phyloP scores from a whole-genome alignment of 225 moss, liverwort and hornwort species.

The Bryum argenteum region DNA sequence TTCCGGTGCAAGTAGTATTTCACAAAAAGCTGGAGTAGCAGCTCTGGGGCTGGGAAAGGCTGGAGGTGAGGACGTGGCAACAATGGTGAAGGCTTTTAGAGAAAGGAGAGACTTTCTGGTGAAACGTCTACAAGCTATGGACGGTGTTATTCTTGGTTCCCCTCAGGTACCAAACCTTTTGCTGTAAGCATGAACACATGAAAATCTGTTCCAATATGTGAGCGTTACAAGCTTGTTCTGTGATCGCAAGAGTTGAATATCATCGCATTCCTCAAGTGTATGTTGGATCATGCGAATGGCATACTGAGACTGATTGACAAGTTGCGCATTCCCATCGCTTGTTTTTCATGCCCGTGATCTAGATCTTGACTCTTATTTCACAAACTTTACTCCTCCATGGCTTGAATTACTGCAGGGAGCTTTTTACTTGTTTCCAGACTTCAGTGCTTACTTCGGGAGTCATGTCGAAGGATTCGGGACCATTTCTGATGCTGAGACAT shows the following conservation, averaged over 20 bases:
- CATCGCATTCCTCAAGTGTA: neutral
- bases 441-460: constrained; percentile 85
- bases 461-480: constrained; percentile 82
- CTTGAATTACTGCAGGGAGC: constrained; percentile 67
- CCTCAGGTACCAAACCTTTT: constrained; percentile 67
- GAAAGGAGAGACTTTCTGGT: constrained; percentile 91
- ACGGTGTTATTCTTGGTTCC: constrained; percentile 82
- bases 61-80: constrained; percentile 83
- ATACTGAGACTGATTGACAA: constrained; percentile 1
- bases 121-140: constrained; percentile 68
- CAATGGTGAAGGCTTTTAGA: constrained; percentile 85
- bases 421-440: constrained; percentile 98
- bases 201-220: constrained; percentile 5
- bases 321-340: neutral
- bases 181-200: neutral
- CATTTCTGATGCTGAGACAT: constrained; percentile 76
- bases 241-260: constrained; percentile 16
- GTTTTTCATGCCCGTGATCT: constrained; percentile 3
- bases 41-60: constrained; percentile 87
- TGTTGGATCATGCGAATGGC: neutral
- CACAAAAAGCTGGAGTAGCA: constrained; percentile 93
- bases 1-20: constrained; percentile 98
- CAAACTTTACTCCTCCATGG: constrained; percentile 20
- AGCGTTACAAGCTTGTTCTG: constrained; percentile 16
- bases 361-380: neutral